Base-by-base conservation (phyloP, 139 green algal species). In the Coelastrella sp. region DNA sequence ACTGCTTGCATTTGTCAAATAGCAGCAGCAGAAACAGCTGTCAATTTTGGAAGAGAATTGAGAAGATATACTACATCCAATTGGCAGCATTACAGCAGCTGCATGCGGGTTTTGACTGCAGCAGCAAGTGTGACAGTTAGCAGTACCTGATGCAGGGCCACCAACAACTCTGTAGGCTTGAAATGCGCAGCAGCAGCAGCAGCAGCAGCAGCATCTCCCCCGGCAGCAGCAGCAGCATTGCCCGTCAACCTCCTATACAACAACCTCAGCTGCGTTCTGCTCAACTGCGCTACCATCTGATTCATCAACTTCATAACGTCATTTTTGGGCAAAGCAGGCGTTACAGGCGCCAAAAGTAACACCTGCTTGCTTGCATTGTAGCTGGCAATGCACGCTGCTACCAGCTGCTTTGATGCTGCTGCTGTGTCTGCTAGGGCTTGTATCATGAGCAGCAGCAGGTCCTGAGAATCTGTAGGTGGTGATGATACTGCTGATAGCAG, bases 391-490 rank as follows among this genome's bases (percentile, higher is more conserved):
- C 81, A 87, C 0, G 90, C 86, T 6, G n/a, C 35, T 2, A 93
- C 88, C 27, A 94, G 77, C 8, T 59, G 38, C 27, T 75, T 23
- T 11, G 91, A 88, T 30, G 89, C 86, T 19, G 66, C n/a, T 2
- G 25, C 35, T 17, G 45, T 32, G 19, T 90, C 82, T 72, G 85
- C 73, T 41, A 72, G 59, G 17, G 82, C 90, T 35, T 87, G 62
- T 64, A 96, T 84, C 90, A 95, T 94, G 25, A 83, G 34, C 37
- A 95, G 81, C 73, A 95, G 85, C 59, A 96, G 87, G 40, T 85
- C 72, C 59, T 88, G 41, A 27, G 79, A 86, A 76, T 73, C 87
- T 19, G 62, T 2, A 7, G 85, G 82, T 15, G 82, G 87, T 30
- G 35, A 32, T 45, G 35, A 43, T 34, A 86, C 50, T 51, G 77